These are phyloP conservation scores for Sicyos baderoa DNA, from an alignment of 306 rosid species.

Conservation along the genomic window DNA sequence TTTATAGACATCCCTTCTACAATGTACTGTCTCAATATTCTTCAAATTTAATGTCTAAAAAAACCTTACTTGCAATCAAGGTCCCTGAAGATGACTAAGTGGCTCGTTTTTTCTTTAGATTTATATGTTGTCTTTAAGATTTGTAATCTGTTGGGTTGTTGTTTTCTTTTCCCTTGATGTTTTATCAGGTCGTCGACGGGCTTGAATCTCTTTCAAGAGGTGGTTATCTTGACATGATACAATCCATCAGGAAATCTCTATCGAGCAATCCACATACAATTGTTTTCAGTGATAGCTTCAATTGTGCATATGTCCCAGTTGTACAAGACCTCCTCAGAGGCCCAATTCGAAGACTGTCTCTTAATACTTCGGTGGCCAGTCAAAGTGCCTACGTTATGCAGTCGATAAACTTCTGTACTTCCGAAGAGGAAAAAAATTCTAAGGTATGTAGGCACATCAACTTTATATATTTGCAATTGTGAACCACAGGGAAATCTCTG, in stretches of 20 bases:
- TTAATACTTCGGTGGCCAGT: conserved; percentile 42
- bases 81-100: not conserved
- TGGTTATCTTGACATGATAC: conserved; percentile 41
- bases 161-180: conserved; percentile 15
- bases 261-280: conserved; percentile 41
- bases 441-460: conserved; percentile 34
- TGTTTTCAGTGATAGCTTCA: conserved; percentile 57
- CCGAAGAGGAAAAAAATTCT: conserved; percentile 34
- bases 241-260: conserved; percentile 43
- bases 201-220: conserved; percentile 36
- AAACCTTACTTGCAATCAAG: not conserved
- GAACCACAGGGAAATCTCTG: not conserved
- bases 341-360: conserved; percentile 53
- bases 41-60: not conserved
- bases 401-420: conserved; percentile 35
- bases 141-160: conserved; percentile 15
- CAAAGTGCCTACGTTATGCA: conserved; percentile 65
- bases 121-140: conserved; percentile 8
- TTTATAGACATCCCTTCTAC: not conserved
- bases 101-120: not conserved
- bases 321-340: conserved; percentile 47
- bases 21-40: not conserved
- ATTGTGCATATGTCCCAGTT: conserved; percentile 31
- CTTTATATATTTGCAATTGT: conserved; percentile 2
- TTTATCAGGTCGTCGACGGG: conserved; percentile 67